These are phyloP conservation scores for Trametes villosa DNA, from an alignment of 768 basidiomycete genomes.

Conservation along the genomic window DNA sequence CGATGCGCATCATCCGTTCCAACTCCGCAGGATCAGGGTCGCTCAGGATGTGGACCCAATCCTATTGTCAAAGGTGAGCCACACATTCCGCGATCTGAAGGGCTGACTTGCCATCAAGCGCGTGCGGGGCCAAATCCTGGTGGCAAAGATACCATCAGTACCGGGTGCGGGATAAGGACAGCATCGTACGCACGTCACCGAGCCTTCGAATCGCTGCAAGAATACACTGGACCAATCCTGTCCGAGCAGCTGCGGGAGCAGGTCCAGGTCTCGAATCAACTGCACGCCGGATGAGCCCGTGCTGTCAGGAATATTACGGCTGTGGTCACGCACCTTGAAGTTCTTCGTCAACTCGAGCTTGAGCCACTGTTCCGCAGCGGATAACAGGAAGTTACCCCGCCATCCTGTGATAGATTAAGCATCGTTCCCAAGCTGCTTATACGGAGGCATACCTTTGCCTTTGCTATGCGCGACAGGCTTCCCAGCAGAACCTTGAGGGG, in stretches of 20 bases:
- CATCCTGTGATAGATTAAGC: conserved; percentile 59
- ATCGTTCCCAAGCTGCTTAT: background rate
- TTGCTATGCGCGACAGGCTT: conserved; percentile 94
- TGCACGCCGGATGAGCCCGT: conserved; percentile 30
- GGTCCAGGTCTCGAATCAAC: conserved; percentile 94
- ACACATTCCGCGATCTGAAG: background rate
- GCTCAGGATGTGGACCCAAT: conserved; percentile 82
- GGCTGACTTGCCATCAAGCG: conserved; percentile 60
- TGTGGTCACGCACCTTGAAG: conserved; percentile 63
- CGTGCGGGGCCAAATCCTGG: conserved; percentile 85
- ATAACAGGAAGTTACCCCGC: conserved; percentile 93
- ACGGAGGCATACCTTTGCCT: conserved; percentile 67
- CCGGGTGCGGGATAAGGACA: background rate
- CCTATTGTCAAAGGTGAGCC: conserved; percentile 45
- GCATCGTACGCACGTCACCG: conserved; percentile 70
- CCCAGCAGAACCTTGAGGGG: conserved; percentile 85
- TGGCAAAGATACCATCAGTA: background rate
- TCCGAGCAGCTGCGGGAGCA: conserved; percentile 90
- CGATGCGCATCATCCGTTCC: conserved; percentile 84
- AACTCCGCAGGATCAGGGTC: conserved; percentile 85
- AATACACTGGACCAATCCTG: conserved; percentile 98
- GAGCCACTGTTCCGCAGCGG: conserved; percentile 92
- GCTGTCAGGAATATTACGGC: background rate
- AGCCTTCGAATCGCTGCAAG: conserved; percentile 89
- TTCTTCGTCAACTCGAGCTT: conserved; percentile 97